Evolutionary conservation across 352 stramenopile genomes (phyloP).

Genomic region (Globisporangium nunn): DNA sequence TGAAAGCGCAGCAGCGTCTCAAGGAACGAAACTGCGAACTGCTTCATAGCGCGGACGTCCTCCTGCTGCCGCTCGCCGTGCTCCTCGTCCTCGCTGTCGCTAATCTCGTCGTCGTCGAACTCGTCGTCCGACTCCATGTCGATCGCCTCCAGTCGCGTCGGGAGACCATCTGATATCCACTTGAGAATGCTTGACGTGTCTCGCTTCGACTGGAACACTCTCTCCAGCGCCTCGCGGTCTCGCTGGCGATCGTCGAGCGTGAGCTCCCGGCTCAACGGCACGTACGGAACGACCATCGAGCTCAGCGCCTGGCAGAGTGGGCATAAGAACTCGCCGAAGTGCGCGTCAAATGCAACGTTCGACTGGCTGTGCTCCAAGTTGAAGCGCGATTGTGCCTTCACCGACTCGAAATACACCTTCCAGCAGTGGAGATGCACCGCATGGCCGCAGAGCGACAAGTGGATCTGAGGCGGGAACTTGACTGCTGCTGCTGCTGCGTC

Average conservation of each 20-base stretch:
- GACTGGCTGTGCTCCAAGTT: constrained; percentile 68
- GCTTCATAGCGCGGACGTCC: constrained; percentile 64
- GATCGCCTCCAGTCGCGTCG: constrained; percentile 32
- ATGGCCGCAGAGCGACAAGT: constrained; percentile 83
- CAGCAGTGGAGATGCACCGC: constrained; percentile 87
- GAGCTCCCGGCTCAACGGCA: constrained; percentile 48
- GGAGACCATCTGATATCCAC: constrained; percentile 51
- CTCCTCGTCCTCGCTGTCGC: constrained; percentile 21
- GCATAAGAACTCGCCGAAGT: constrained; percentile 86
- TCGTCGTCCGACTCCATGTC: constrained; percentile 28
- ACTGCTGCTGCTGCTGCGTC: not conserved
- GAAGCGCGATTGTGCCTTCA: constrained; percentile 61
- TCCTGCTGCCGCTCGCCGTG: constrained; percentile 18
- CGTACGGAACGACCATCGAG: constrained; percentile 85
- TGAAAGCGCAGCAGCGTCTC: constrained; percentile 65
- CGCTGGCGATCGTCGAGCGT: constrained; percentile 49
- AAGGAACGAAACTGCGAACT: constrained; percentile 64
- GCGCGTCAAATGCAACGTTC: constrained; percentile 81
- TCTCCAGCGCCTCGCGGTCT: constrained; percentile 59
- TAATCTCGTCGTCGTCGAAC: constrained; percentile 10
- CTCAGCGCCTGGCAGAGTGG: constrained; percentile 87
- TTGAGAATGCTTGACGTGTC: constrained; percentile 55
- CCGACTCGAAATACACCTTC: constrained; percentile 86
- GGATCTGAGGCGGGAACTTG: constrained; percentile 56
- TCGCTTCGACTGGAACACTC: constrained; percentile 67